Base-by-base conservation (phyloP, 495 filamentous ascomycete genomes). In the Cudoniella acicularis region DNA sequence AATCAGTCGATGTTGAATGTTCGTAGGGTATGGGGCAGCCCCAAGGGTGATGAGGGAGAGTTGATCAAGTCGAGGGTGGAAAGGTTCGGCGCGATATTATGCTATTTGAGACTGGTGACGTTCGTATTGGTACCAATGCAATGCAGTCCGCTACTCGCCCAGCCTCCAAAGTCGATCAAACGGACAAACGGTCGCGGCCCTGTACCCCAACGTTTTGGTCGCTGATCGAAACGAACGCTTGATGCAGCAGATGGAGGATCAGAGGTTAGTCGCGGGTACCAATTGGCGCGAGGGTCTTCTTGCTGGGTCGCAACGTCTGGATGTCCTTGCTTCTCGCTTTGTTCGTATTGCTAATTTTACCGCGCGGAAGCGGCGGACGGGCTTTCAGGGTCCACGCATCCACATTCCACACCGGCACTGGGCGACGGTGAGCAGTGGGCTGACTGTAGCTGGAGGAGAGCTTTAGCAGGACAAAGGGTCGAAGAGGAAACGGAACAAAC, bases 201-300 rank as follows among this genome's bases (percentile, higher is more conserved):
- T 45, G n/a, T 52, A 24, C 51, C 55, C 43, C 53, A 21, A 41
- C 24, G 25, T 27, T 59, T 23, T 52, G 25, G 61, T 59, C 10
- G 55, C 30, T 25, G 52, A 56, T 46, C 46, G 51, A 59, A 63
- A 63, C 56, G 54, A 55, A 55, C 10, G 47, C 30, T 36, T 36
- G 30, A 6, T 36, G 30, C 13, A 36, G 30, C 30, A 36, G 30
- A 36, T 36, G 30, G 23, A 49, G 47, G 17, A 21, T 21, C 18
- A 21, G 10, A 21, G 20, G 47, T 1, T 21, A 21, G 17, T 49
- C 21, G 47, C 11, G 47, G 13, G 18, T 10, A 13, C 3, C 23
- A 23, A 49, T 49, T 49, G 17, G 47, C 47, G 47, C 21, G 23
- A 22, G 3, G 47, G 23, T 49, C 13, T 22, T 23, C 10, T 22